Evolutionary conservation across 1,284 basidiomycete species (phyloP).

Genomic region (Xerocomus amazonicus): DNA sequence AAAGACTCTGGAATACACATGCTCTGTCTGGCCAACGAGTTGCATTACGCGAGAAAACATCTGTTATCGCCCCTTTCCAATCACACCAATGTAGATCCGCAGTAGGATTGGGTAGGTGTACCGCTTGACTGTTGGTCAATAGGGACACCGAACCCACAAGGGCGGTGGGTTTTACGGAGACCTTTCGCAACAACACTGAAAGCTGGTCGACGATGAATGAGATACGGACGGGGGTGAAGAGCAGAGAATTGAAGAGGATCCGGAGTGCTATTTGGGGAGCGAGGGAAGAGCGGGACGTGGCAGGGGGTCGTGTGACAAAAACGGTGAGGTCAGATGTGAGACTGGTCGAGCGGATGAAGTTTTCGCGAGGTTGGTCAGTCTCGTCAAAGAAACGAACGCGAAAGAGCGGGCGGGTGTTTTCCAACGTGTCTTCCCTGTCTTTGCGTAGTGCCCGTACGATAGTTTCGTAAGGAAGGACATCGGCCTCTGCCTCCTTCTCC

Average conservation of each 20-base stretch:
- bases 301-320: constrained; percentile 64
- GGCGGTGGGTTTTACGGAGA: constrained; percentile 58
- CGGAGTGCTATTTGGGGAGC: constrained; percentile 81
- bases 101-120: constrained; percentile 79
- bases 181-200: constrained; percentile 73
- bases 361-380: constrained; percentile 69
- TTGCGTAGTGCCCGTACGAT: constrained; percentile 75
- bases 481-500: constrained; percentile 81
- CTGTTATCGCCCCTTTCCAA: constrained; percentile 94
- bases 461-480: constrained; percentile 81
- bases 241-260: constrained; percentile 91
- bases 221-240: constrained; percentile 84
- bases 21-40: constrained; percentile 70
- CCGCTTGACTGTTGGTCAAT: constrained; percentile 71
- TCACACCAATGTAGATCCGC: constrained; percentile 96
- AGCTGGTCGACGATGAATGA: constrained; percentile 84
- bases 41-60: constrained; percentile 87
- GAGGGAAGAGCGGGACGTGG: constrained; percentile 68
- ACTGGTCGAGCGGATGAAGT: constrained; percentile 76
- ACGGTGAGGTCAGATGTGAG: constrained; percentile 91
- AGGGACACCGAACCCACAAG: constrained; percentile 77
- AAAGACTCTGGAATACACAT: constrained; percentile 80
- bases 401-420: constrained; percentile 69
- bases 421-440: constrained; percentile 55
- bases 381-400: constrained; percentile 96